Evolutionary conservation across 352 stramenopile species (phyloP).

Genomic region (Globisporangium lucens): DNA sequence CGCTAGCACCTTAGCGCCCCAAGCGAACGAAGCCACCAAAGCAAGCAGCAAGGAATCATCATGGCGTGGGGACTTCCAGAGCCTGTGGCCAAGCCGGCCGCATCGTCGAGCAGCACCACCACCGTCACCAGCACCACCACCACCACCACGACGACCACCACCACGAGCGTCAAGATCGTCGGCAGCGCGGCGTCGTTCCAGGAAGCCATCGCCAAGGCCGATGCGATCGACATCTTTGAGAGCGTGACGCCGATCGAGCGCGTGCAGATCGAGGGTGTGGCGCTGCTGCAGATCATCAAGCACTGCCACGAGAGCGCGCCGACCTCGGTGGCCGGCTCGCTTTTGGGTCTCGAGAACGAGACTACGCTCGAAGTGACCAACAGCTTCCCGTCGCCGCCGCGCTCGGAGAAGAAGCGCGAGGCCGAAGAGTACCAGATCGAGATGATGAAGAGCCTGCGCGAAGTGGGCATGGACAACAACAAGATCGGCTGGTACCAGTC

Average conservation of each 20-base stretch:
- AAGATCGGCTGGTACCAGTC: conserved; percentile 99
- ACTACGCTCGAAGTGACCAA: conserved; percentile 95
- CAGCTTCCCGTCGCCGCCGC: conserved; percentile 94
- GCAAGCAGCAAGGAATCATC: conserved; percentile 11
- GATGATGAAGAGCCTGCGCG: conserved; percentile 99
- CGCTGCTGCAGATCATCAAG: conserved; percentile 96
- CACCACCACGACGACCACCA: conserved; percentile 12
- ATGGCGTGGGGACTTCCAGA: conserved; percentile 66
- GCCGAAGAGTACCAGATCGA: conserved; percentile 96
- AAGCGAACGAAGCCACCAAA: not conserved
- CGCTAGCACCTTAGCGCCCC: conserved; percentile 18
- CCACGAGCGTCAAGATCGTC: conserved; percentile 9
- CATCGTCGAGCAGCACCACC: conserved; percentile 20
- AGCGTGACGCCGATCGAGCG: conserved; percentile 55
- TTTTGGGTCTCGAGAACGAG: conserved; percentile 93
- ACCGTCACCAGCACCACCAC: conserved; percentile 27
- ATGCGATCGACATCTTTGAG: conserved; percentile 73
- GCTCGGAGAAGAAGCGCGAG: conserved; percentile 73
- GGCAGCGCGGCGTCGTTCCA: conserved; percentile 18
- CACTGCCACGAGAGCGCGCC: conserved; percentile 97
- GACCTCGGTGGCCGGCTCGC: conserved; percentile 91
- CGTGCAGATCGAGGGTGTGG: conserved; percentile 80
- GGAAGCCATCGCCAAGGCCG: conserved; percentile 22
- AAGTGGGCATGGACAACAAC: conserved; percentile 99
- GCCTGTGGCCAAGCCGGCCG: conserved; percentile 22